phyloP scores from a whole-genome alignment of 345 rosid genomes.

The Aurinia saxatilis region DNA sequence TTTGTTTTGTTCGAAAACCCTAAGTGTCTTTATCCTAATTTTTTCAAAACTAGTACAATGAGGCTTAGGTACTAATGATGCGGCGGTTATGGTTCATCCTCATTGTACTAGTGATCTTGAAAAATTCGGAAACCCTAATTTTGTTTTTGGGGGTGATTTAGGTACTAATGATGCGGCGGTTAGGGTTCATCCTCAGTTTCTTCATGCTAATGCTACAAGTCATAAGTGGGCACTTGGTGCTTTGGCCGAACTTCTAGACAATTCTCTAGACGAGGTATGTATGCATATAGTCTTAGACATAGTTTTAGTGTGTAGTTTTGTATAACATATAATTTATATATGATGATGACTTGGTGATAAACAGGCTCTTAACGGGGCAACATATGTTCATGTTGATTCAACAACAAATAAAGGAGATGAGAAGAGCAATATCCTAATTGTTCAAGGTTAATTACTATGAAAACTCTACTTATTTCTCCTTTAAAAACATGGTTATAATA shows the following conservation, averaged over 20 bases:
- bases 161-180: conserved; percentile 57
- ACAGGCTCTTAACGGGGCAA: conserved; percentile 48
- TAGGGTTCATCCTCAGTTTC: conserved; percentile 85
- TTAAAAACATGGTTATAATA: background rate
- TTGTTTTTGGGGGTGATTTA: conserved; percentile 22
- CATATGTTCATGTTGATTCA: conserved; percentile 47
- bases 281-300: no score
- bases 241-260: conserved; percentile 83
- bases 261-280: conserved; percentile 74
- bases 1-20: background rate
- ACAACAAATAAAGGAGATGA: conserved; percentile 33
- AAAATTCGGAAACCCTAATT: background rate
- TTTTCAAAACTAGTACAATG: no score
- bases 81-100: conserved; percentile 74
- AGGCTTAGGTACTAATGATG: conserved; percentile 60
- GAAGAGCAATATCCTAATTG: conserved; percentile 10
- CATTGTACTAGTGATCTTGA: conserved; percentile 18
- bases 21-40: background rate
- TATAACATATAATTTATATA: background rate
- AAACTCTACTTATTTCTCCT: background rate
- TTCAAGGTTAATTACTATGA: conserved; percentile 13
- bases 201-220: conserved; percentile 90
- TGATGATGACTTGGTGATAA: background rate
- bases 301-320: no score
- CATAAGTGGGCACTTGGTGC: conserved; percentile 98